Conservation (phyloP, 805 yeast genomes). For the Lachancea fermentati region DNA sequence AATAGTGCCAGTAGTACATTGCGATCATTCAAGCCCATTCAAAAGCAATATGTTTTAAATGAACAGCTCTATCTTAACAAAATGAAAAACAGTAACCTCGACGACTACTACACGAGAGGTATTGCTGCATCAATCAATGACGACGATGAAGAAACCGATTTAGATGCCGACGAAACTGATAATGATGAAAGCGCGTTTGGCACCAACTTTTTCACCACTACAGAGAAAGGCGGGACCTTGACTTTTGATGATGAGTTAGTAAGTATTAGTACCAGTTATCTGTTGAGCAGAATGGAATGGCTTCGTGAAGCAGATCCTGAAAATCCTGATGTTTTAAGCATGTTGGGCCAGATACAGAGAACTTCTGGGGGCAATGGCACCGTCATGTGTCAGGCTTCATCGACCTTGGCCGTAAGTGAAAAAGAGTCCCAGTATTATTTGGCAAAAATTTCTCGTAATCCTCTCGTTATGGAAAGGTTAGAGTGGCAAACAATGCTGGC, state of each 20-base stretch:
- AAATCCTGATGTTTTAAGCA: conserved; percentile 13
- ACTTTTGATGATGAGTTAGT: conserved; percentile 20
- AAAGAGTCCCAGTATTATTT: conserved; percentile 5
- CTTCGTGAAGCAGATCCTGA: conserved; percentile 41
- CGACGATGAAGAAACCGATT: conserved; percentile 33
- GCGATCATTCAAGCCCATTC: conserved; percentile 20
- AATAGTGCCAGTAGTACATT: conserved; percentile 5
- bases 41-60: conserved; percentile 40
- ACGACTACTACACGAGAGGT: conserved; percentile 70
- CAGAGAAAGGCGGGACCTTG: conserved; percentile 10
- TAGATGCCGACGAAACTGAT: conserved; percentile 30
- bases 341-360: conserved; percentile 6
- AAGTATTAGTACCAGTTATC: conserved; percentile 24
- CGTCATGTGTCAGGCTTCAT: background rate
- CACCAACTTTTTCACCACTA: conserved; percentile 17
- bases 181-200: conserved; percentile 25
- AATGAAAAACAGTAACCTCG: conserved; percentile 53
- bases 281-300: conserved; percentile 28
- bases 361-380: conserved; percentile 4
- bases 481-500: conserved; percentile 96
- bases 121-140: conserved; percentile 35
- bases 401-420: background rate
- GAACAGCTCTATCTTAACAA: conserved; percentile 61
- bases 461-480: conserved; percentile 60
- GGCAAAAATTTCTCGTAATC: conserved; percentile 25